Base-by-base conservation (phyloP, 1,284 basidiomycete species). In the Trichosporon ovoides region DNA sequence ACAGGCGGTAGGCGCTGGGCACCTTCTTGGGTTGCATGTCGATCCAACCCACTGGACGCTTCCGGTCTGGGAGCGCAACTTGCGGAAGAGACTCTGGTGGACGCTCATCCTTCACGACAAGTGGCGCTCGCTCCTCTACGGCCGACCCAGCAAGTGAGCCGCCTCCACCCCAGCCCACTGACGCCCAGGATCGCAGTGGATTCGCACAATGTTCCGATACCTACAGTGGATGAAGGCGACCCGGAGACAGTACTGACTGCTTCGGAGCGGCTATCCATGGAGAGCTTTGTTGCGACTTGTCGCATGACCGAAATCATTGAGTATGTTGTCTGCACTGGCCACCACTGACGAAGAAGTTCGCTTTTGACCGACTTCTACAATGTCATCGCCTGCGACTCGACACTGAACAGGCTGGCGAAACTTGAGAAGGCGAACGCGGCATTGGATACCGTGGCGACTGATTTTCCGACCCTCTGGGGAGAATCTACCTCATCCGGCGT, bases 81-180 rank as follows among this genome's bases (percentile, higher is more conserved):
- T 75, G 3, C 64, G 76, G 14, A 73, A 65, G 37, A 59, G 75
- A 9, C 56, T 77, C 2, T 77, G 70, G 69, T 77, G 76, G 74
- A 64, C 66, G 3, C 55, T 77, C 1, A 31, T 67, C 18, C 59
- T 71, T 14, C 69, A 74, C 31, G 76, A 77, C 63, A 73, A 73
- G 62, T 70, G 67, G 68, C 48, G 67, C 3, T 61, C 68, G 0
- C 60, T 70, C 0, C 38, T 73, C 3, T 66, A 66, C 43, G 73
- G 73, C 0, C 58, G 73, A 3, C 73, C 73, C 1, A 67, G 67
- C 55, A 66, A 68, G 68, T 68, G 36, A 54, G 69, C 57, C 13
- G 2, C 7, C 18, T n/a, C 31, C 9, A 11, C 18, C 24, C 16
- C 35, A 13, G 14, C 2, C n/a, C 5, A 40, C 53, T 48, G 24